Base-by-base conservation (phyloP, 805 yeast species). In the Ogataea nonfermentans region DNA sequence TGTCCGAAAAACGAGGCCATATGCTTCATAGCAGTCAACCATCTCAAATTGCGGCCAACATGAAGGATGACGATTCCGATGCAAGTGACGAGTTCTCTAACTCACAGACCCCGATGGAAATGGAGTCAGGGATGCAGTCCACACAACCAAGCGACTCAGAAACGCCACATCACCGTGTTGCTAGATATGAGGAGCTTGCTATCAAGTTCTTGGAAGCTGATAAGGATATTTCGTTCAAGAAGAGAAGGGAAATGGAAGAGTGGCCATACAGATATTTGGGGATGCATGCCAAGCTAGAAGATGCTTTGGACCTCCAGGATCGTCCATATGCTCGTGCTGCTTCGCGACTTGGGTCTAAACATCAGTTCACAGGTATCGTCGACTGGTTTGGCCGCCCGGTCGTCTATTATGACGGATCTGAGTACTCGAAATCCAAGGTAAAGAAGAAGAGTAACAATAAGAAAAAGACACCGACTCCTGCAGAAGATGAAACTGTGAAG, bases 221-320 rank as follows among this genome's bases (percentile, higher is more conserved):
- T 52, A 51, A 54, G 1, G 37, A 52, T 2, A 43, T 67, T 3
- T 53, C 74, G 0, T 56, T 74, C 13, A 63, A 67, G 26, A 64
- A 76, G 41, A 59, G 86, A 45, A 56, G 87, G 41, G 62, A 71
- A 23, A 44, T 62, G n/a, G 87, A 81, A 58, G 88, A 81, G 53
- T 88, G 95, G 95, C 81, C 81, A 2, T 83, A 79, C 65, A 62
- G 95, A 47, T 88, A 84, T 53, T 67, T 86, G 17, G 95, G 95
- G 1, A 71, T 81, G 65, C 84, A 85, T 57, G 76, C 87, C 1
- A 68, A 75, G 31, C 59, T 84, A 17, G 91, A 84, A 55, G 95
- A 85, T 57, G 86, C 86, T 1, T 69, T 85, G 30, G 93, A 87
- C 56, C 53, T 76, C 5, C 86, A 82, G 43, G 95, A 84, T 54